phyloP scores from a whole-genome alignment of 129 eudicot genomes.

The Saposhnikovia divaricata region DNA sequence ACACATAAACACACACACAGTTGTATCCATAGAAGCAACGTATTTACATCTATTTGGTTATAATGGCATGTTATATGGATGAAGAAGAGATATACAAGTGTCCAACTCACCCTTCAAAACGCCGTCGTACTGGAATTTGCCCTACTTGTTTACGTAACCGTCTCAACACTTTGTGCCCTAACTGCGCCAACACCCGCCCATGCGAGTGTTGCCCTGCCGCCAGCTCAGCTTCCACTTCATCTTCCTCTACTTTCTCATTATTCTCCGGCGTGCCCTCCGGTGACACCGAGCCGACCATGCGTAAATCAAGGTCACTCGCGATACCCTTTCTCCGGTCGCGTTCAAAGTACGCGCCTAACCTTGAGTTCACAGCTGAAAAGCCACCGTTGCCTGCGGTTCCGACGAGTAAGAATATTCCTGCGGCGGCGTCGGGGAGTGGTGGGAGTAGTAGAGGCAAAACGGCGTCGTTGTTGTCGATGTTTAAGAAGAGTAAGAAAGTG shows the following conservation, averaged over 20 bases:
- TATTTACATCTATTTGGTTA: neutral
- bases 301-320: conserved; percentile 61
- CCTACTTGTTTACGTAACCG: conserved; percentile 75
- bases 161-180: conserved; percentile 53
- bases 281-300: conserved; percentile 52
- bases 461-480: conserved; percentile 43
- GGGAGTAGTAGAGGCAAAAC: conserved; percentile 22
- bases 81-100: conserved; percentile 79
- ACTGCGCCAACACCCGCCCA: conserved; percentile 59
- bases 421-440: conserved; percentile 10
- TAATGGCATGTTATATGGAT: conserved; percentile 44
- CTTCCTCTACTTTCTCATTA: conserved; percentile 25
- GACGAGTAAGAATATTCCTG: neutral
- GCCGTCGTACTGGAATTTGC: conserved; percentile 66
- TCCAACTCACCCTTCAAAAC: conserved; percentile 60
- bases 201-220: conserved; percentile 42
- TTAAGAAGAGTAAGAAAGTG: conserved; percentile 31
- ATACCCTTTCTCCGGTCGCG: conserved; percentile 61
- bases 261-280: conserved; percentile 14
- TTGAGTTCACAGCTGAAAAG: conserved; percentile 8
- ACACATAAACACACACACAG: neutral
- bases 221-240: conserved; percentile 35
- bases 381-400: conserved; percentile 1
- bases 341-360: conserved; percentile 26
- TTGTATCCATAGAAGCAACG: neutral